Conservation (phyloP, 192 early-diverging fungal genomes). For the Umbelopsis sp. region DNA sequence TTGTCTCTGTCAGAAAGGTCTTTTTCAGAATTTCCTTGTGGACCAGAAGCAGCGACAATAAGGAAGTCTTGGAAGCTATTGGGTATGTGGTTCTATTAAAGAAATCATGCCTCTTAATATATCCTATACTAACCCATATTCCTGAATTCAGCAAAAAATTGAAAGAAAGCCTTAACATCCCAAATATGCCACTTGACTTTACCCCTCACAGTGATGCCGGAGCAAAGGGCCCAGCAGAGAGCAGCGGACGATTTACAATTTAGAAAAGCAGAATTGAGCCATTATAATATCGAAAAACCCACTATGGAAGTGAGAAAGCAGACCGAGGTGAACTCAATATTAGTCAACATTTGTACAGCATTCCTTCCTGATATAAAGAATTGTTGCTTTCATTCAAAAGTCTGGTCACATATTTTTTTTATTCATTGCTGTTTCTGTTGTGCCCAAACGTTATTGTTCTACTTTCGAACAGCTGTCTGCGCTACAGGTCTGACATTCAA, state of each 20-base stretch:
- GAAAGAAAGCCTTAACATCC: conserved; percentile 52
- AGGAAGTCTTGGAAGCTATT: conserved; percentile 47
- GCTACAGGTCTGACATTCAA: no score
- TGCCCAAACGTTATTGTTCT: no score
- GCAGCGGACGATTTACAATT: conserved; percentile 4
- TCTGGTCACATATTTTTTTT: neutral
- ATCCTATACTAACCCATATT: neutral
- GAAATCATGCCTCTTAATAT: neutral
- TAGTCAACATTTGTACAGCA: conserved; percentile 8
- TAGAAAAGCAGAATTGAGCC: neutral
- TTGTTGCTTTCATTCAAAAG: conserved; percentile 6
- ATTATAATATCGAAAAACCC: neutral
- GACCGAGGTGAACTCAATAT: neutral
- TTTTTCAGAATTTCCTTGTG: conserved; percentile 88
- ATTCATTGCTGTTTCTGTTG: no score
- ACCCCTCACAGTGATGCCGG: conserved; percentile 54
- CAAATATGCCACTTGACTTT: conserved; percentile 54
- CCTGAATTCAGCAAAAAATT: conserved; percentile 51
- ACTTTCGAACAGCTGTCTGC: no score
- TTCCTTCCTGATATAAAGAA: conserved; percentile 18
- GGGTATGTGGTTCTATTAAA: conserved; percentile 46
- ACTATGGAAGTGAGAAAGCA: neutral
- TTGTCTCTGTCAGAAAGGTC: conserved; percentile 82
- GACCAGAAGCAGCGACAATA: conserved; percentile 67
- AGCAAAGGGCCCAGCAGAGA: conserved; percentile 9